Conservation (phyloP, 306 rosid genomes). For the Prunus mira region DNA sequence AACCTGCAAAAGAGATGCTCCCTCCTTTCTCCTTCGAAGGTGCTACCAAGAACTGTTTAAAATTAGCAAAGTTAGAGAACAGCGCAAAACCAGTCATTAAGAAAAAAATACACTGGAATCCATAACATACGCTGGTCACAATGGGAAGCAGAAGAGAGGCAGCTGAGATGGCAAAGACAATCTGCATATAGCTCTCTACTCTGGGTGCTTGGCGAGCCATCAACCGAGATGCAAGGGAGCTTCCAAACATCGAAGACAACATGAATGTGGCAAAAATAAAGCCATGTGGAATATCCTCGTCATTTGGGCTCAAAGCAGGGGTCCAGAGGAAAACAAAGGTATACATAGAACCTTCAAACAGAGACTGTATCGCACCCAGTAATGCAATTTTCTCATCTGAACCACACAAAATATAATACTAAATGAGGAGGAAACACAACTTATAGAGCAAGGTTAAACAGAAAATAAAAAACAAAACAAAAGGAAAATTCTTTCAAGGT, state of each 20-base stretch:
- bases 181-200: slow-evolving; percentile 91
- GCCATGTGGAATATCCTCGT: slow-evolving; percentile 91
- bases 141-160: slow-evolving; percentile 70
- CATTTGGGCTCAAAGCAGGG: slow-evolving; percentile 93
- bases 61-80: slow-evolving; percentile 35
- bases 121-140: slow-evolving; percentile 53
- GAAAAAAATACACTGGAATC: slow-evolving; percentile 11
- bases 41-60: slow-evolving; percentile 67
- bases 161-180: slow-evolving; percentile 65
- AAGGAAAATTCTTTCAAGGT: not conserved
- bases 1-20: slow-evolving; percentile 70
- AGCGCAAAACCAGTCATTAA: slow-evolving; percentile 10
- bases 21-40: slow-evolving; percentile 72
- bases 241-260: slow-evolving; percentile 96
- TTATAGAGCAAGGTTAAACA: not conserved
- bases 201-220: slow-evolving; percentile 61
- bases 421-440: slow-evolving; percentile 1
- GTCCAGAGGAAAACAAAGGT: slow-evolving; percentile 95
- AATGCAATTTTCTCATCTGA: slow-evolving; percentile 78
- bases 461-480: not conserved
- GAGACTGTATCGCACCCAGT: slow-evolving; percentile 88
- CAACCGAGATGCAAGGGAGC: slow-evolving; percentile 81
- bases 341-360: slow-evolving; percentile 96
- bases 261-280: slow-evolving; percentile 91
- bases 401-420: slow-evolving; percentile 12